Conservation (phyloP, 768 basidiomycete genomes). For the Boletus patriciae region DNA sequence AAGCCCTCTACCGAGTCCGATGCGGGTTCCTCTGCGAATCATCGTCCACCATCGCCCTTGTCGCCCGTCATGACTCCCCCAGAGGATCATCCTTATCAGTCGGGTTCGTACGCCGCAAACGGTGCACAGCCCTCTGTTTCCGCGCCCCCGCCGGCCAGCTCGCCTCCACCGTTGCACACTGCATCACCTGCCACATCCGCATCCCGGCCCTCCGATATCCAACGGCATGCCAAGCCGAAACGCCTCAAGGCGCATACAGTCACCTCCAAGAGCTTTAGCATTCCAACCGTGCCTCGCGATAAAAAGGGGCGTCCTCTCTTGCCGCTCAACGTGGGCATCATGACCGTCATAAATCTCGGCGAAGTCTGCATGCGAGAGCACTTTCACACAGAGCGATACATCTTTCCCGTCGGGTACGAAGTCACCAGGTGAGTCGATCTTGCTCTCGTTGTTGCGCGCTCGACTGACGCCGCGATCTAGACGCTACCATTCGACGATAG, state of each 20-base stretch:
- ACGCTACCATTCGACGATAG: slow-evolving; percentile 75
- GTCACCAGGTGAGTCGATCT: slow-evolving; percentile 59
- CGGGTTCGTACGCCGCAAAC: slow-evolving; percentile 25
- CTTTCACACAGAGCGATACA: slow-evolving; percentile 86
- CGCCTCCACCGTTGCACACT: slow-evolving; percentile 22
- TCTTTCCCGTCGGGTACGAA: slow-evolving; percentile 86
- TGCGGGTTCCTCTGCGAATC: slow-evolving; percentile 15
- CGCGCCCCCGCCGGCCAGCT: slow-evolving; percentile 13
- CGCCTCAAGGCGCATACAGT: slow-evolving; percentile 80
- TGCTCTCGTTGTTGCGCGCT: background rate
- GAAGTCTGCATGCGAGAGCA: slow-evolving; percentile 80
- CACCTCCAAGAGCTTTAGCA: slow-evolving; percentile 71
- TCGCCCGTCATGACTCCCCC: slow-evolving; percentile 38
- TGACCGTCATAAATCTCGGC: slow-evolving; percentile 76
- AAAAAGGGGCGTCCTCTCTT: slow-evolving; percentile 67
- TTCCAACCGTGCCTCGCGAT: slow-evolving; percentile 78
- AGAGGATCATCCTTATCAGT: slow-evolving; percentile 33
- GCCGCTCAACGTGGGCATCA: slow-evolving; percentile 82
- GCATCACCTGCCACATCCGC: slow-evolving; percentile 20
- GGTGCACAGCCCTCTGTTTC: slow-evolving; percentile 21
- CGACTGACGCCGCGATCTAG: slow-evolving; percentile 37
- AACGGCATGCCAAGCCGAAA: slow-evolving; percentile 64
- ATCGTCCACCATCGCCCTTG: slow-evolving; percentile 30
- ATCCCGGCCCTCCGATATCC: slow-evolving; percentile 30
- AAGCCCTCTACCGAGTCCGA: slow-evolving; percentile 29